phyloP scores from a whole-genome alignment of 1,284 basidiomycete species.

The Flammula alnicola region DNA sequence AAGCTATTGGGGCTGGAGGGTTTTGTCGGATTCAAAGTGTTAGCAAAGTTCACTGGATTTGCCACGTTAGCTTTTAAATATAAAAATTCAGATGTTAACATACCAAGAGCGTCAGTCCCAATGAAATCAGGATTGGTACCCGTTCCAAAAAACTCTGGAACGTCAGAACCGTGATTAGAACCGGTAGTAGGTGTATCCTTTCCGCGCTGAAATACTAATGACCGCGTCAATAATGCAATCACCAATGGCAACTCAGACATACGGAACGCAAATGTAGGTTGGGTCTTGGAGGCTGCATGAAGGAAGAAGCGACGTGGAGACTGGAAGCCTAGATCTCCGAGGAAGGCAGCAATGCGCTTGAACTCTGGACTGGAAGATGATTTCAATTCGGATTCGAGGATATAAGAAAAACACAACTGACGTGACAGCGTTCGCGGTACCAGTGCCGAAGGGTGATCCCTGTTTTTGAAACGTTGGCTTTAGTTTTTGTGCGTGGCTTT shows the following conservation, averaged over 20 bases:
- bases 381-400: background rate
- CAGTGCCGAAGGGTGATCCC: constrained; percentile 41
- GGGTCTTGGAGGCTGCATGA: constrained; percentile 24
- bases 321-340: constrained; percentile 37
- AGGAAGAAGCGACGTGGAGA: constrained; percentile 37
- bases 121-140: constrained; percentile 15
- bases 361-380: constrained; percentile 32
- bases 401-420: constrained; percentile 10
- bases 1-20: constrained; percentile 12
- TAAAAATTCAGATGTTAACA: background rate
- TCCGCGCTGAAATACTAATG: constrained; percentile 18
- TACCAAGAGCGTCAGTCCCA: constrained; percentile 8
- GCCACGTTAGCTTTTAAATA: constrained; percentile 17
- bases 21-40: constrained; percentile 15
- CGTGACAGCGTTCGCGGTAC: constrained; percentile 34
- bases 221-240: constrained; percentile 21
- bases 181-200: constrained; percentile 1
- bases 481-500: too few species aligned
- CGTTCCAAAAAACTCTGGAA: constrained; percentile 13
- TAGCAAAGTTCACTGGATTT: constrained; percentile 19
- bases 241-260: too few species aligned
- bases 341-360: constrained; percentile 39
- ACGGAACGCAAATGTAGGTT: constrained; percentile 33
- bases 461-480: constrained; percentile 7
- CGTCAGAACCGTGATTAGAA: constrained; percentile 7